Base-by-base conservation (phyloP, 257 asterid species). In the Ajuga chamaepitys region DNA sequence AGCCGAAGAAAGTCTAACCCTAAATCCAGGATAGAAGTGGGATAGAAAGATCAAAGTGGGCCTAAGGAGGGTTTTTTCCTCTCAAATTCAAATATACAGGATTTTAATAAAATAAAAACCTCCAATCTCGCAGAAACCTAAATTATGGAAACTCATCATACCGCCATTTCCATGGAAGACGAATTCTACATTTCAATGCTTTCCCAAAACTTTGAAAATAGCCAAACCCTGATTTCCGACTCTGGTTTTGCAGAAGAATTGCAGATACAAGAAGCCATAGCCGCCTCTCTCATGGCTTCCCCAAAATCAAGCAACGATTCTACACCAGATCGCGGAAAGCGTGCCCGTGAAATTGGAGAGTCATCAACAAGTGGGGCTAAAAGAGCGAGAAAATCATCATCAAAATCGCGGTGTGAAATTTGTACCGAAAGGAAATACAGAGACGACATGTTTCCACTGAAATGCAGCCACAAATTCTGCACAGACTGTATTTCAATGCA, bases 381-480 rank as follows among this genome's bases (percentile, higher is more conserved):
- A 5, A 58, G 70, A 64, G 3, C 7, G 0, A 75, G 74, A 1
- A 74, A 76, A 56, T 54, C 83, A 0, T 64, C 81, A 4, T 2
- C 50, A 1, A 69, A 18, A 41, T 14, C 34, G 3, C 25, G 69
- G 34, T 88, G 97, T 9, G 83, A 79, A 11, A 81, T 91, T 16
- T 88, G 97, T 24, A 62, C 74, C 0, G 96, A 88, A 0, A 66
- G n/a, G 3, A 86, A 83, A 37, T 74, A 65, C 41, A 24, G 0
- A 0, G 56, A 51, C 4, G 52, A 71, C 0, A 76, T 84, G 50
- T 84, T 82, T 40, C 62, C 67, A 0, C 35, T 81, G 0, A 41
- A 28, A 0, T 91, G 96, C 78, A 1, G 11, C 3, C 95, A 86
- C 40, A 4, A 2, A 3, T 84, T 61, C 75, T 86, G 95, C 71